Evolutionary conservation across 345 rosid genomes (phyloP).

Genomic region (Linum lewisii): DNA sequence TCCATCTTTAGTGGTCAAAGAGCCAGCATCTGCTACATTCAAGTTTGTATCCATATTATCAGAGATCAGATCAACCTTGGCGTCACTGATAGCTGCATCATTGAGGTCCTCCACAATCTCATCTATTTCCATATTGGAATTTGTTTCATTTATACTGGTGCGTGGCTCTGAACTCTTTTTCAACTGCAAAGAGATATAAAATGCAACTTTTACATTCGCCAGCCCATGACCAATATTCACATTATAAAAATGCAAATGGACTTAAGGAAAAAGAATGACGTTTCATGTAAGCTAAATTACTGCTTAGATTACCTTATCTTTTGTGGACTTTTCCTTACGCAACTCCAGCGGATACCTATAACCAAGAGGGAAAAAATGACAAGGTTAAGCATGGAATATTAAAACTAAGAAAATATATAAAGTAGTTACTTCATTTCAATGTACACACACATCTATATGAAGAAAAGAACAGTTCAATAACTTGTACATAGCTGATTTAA

Average conservation of each 20-base stretch:
- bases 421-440: background rate
- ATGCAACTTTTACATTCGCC: slow-evolving; percentile 4
- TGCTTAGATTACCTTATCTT: slow-evolving; percentile 56
- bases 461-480: too few species aligned
- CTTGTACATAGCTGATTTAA: background rate
- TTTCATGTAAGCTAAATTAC: background rate
- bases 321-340: slow-evolving; percentile 80
- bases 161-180: slow-evolving; percentile 44
- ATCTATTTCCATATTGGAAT: slow-evolving; percentile 26
- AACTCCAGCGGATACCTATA: slow-evolving; percentile 90
- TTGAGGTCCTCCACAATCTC: slow-evolving; percentile 22
- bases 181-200: slow-evolving; percentile 37
- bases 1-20: slow-evolving; percentile 25
- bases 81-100: slow-evolving; percentile 34
- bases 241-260: background rate
- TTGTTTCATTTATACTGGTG: slow-evolving; percentile 28
- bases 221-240: background rate
- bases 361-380: slow-evolving; percentile 9
- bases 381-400: background rate
- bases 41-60: slow-evolving; percentile 32
- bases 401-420: background rate
- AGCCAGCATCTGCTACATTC: slow-evolving; percentile 25
- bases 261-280: background rate
- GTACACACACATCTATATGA: background rate
- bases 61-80: slow-evolving; percentile 42